Conservation (phyloP, 2,329 filamentous ascomycete species). For the Aspergillus caelatus region DNA sequence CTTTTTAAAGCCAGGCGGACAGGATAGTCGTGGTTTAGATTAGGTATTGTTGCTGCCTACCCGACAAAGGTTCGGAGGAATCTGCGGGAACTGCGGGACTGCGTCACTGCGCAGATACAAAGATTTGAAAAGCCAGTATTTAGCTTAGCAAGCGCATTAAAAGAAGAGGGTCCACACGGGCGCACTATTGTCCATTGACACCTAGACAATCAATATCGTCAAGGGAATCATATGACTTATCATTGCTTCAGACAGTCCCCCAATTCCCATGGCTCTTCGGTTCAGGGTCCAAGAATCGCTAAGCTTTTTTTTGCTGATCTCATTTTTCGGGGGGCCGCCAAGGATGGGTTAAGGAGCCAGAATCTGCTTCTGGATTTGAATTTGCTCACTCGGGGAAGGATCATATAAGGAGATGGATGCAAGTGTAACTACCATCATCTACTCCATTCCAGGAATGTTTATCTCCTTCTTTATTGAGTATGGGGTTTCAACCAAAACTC, state of each 20-base stretch:
- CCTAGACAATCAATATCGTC: background rate
- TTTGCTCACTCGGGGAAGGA: background rate
- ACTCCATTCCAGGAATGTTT: background rate
- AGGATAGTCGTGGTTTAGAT: background rate
- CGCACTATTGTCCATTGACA: background rate
- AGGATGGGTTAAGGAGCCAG: background rate
- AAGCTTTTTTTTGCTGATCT: background rate
- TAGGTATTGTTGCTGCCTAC: slow-evolving; percentile 1
- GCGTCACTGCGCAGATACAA: background rate
- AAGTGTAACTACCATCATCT: background rate
- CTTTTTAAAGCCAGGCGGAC: background rate
- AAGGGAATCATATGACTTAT: background rate
- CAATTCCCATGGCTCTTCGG: background rate
- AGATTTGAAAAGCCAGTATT: background rate
- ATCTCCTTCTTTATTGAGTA: background rate
- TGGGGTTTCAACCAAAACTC: background rate
- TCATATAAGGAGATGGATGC: background rate
- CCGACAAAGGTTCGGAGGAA: background rate
- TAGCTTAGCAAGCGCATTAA: background rate
- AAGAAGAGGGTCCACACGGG: background rate
- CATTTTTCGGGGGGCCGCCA: background rate
- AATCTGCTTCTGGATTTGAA: background rate
- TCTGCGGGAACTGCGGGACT: slow-evolving; percentile 1
- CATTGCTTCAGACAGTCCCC: background rate
- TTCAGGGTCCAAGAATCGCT: background rate